Conservation (phyloP, 371 early-diverging fungal species). For the Syncephalastrum sp. region DNA sequence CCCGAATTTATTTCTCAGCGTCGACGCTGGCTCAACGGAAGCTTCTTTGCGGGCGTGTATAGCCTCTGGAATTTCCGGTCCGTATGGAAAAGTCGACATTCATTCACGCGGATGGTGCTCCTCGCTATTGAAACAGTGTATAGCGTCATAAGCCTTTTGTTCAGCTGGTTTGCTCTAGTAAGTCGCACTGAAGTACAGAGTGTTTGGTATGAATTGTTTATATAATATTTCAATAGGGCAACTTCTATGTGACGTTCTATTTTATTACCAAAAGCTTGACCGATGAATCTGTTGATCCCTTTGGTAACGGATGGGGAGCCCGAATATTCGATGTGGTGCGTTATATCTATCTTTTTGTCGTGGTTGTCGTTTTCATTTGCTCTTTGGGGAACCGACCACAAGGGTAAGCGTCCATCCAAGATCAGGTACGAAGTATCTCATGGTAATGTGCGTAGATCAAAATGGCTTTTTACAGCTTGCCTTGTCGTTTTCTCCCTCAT, state of each 20-base stretch:
- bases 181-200: slow-evolving; percentile 22
- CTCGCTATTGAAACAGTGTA: slow-evolving; percentile 72
- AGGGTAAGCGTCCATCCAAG: slow-evolving; percentile 52
- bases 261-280: slow-evolving; percentile 70
- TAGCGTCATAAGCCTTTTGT: slow-evolving; percentile 69
- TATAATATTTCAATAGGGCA: slow-evolving; percentile 42
- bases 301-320: slow-evolving; percentile 63
- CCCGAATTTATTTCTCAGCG: slow-evolving; percentile 70
- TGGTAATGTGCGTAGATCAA: slow-evolving; percentile 20
- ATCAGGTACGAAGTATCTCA: background rate
- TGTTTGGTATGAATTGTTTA: background rate
- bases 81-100: slow-evolving; percentile 77
- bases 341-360: slow-evolving; percentile 72
- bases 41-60: slow-evolving; percentile 70
- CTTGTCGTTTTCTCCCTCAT: slow-evolving; percentile 34
- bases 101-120: slow-evolving; percentile 58
- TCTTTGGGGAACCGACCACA: slow-evolving; percentile 94
- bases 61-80: slow-evolving; percentile 76
- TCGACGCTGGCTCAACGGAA: slow-evolving; percentile 76
- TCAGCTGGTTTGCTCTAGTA: slow-evolving; percentile 82
- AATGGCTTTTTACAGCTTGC: slow-evolving; percentile 39
- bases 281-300: slow-evolving; percentile 61
- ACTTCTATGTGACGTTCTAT: slow-evolving; percentile 86
- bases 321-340: slow-evolving; percentile 62
- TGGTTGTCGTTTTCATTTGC: slow-evolving; percentile 77